These are phyloP conservation scores for Juncus inflexus DNA, from an alignment of 176 grass and related monocot species.

Conservation along the genomic window DNA sequence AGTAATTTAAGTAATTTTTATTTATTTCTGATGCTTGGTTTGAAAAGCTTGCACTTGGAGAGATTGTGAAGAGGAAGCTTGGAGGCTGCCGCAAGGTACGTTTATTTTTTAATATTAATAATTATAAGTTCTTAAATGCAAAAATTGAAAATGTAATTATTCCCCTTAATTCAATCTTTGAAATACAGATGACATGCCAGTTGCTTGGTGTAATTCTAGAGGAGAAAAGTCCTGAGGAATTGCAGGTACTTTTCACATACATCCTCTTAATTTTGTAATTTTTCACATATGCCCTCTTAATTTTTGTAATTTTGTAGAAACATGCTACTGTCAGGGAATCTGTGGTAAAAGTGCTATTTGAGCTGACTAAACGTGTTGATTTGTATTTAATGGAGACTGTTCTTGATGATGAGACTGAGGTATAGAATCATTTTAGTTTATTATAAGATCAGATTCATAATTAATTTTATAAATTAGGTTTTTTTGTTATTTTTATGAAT, in stretches of 20 bases:
- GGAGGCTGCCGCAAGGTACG: constrained; percentile 63
- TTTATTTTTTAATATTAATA: constrained; percentile 1
- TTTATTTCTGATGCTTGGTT: background rate
- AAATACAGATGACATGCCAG: constrained; percentile 73
- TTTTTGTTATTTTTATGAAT: background rate
- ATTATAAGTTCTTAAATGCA: background rate
- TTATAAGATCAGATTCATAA: background rate
- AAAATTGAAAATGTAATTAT: background rate
- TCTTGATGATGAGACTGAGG: constrained; percentile 81
- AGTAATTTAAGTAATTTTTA: too few species aligned
- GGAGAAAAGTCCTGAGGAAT: constrained; percentile 70
- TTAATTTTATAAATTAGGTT: background rate
- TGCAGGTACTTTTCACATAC: constrained; percentile 50
- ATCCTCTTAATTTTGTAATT: background rate
- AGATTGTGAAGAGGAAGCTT: constrained; percentile 65
- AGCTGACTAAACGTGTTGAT: constrained; percentile 69
- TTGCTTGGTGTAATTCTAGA: constrained; percentile 79
- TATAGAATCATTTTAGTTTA: constrained; percentile 14
- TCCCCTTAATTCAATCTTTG: constrained; percentile 13
- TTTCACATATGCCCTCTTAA: background rate
- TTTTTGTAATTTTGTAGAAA: constrained; percentile 41
- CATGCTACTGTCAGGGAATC: constrained; percentile 65
- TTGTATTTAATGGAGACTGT: constrained; percentile 96
- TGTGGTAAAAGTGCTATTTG: constrained; percentile 52
- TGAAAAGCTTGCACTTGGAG: constrained; percentile 40